Conservation (phyloP, 331 rosid genomes). For the Spiraea crenata region DNA sequence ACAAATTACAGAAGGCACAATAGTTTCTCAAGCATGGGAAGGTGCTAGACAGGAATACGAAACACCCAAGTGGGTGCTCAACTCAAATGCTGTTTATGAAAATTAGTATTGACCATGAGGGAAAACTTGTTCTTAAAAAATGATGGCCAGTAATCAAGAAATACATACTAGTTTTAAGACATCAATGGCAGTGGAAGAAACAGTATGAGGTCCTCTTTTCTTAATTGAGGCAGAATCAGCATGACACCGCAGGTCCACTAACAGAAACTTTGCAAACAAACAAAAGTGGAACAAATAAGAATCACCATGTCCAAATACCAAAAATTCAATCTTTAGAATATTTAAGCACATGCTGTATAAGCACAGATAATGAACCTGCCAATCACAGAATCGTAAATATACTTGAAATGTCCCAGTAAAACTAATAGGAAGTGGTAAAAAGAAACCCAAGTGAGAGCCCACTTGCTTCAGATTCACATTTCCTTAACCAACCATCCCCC, state of each 20-base stretch:
- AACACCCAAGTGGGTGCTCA: neutral
- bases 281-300: slow-evolving; percentile 26
- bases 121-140: neutral
- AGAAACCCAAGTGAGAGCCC: no score
- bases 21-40: neutral
- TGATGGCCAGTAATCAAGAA: slow-evolving; percentile 13
- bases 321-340: neutral
- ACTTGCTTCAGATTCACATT: no score
- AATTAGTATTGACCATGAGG: neutral
- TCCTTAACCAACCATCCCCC: no score
- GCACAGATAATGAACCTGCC: neutral
- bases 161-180: slow-evolving; percentile 73
- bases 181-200: slow-evolving; percentile 84
- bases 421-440: neutral
- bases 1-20: slow-evolving; percentile 7
- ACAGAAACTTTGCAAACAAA: slow-evolving; percentile 61
- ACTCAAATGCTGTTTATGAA: neutral
- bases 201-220: slow-evolving; percentile 72
- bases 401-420: neutral
- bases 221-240: slow-evolving; percentile 75
- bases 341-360: neutral
- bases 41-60: neutral
- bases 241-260: slow-evolving; percentile 88
- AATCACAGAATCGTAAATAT: neutral
- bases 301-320: neutral